Percentiles rank a stretch among this genome's conserved stretches.
Evolutionary conservation across 306 rosid species (phyloP).

Genomic region (Rosa rugosa): DNA sequence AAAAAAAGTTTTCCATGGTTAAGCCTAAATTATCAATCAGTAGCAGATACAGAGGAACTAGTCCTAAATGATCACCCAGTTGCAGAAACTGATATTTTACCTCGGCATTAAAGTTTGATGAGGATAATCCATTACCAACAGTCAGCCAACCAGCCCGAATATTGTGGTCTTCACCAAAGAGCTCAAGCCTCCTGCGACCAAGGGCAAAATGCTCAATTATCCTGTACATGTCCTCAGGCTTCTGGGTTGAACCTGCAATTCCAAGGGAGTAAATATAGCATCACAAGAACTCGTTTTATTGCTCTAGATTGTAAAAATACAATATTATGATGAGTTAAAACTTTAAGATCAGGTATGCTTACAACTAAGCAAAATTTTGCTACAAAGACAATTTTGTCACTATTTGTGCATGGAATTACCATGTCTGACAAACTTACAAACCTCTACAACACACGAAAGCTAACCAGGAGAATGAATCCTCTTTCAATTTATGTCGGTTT

Average conservation of each 20-base stretch:
- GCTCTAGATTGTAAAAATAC: conserved; percentile 8
- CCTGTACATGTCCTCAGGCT: conserved; percentile 99
- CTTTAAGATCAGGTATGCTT: neutral
- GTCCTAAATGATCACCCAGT: neutral
- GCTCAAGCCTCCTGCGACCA: conserved; percentile 96
- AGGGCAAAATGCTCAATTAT: conserved; percentile 98
- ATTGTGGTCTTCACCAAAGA: conserved; percentile 98
- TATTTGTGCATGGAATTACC: neutral
- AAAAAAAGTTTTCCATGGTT: neutral
- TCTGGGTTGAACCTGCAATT: conserved; percentile 89
- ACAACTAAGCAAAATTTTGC: neutral
- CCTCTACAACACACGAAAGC: neutral
- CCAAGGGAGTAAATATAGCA: conserved; percentile 9
- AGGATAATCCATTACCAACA: conserved; percentile 75
- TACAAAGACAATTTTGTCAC: neutral
- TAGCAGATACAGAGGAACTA: neutral
- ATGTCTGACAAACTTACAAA: neutral
- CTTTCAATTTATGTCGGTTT: neutral
- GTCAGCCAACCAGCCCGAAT: conserved; percentile 97
- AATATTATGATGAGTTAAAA: neutral
- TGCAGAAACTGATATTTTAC: conserved; percentile 38
- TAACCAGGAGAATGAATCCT: neutral
- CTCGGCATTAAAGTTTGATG: conserved; percentile 82
- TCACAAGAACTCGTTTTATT: conserved; percentile 17
- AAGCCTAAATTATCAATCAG: conserved; percentile 5